Evolutionary conservation across 169 alveolate species (phyloP).

Genomic region (Eimeria nieschulzi): DNA sequence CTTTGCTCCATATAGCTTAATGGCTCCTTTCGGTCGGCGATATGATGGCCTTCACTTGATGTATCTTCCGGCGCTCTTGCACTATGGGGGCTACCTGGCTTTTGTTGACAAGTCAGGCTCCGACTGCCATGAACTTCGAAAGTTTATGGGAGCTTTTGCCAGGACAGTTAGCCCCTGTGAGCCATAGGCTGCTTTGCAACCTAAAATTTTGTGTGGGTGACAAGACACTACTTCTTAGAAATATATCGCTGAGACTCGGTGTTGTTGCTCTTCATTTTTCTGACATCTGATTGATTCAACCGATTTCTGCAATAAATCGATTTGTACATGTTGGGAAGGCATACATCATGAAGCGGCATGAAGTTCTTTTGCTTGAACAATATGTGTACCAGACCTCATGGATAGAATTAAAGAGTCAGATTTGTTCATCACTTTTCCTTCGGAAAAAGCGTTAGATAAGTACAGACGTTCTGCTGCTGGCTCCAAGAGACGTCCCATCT

Average conservation of each 20-base stretch:
- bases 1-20: slow-evolving; percentile 6
- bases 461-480: slow-evolving; percentile 45
- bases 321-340: no score
- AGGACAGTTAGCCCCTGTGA: slow-evolving; percentile 42
- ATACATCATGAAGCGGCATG: no score
- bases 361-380: no score
- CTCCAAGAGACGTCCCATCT: slow-evolving; percentile 13
- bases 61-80: slow-evolving; percentile 30
- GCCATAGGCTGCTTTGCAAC: neutral
- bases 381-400: slow-evolving; percentile 40
- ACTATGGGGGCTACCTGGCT: slow-evolving; percentile 54
- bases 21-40: slow-evolving; percentile 40
- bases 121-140: slow-evolving; percentile 58
- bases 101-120: slow-evolving; percentile 45
- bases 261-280: no score
- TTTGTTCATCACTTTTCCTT: slow-evolving; percentile 37
- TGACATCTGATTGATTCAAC: no score
- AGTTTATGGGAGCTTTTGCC: slow-evolving; percentile 34
- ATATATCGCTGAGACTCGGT: no score
- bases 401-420: neutral
- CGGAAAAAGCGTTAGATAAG: slow-evolving; percentile 45
- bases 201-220: no score
- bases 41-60: slow-evolving; percentile 61
- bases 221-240: no score
- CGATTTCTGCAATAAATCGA: no score